Evolutionary conservation across 2,329 filamentous ascomycete species (phyloP), one percentile per base, ranked within the genome.

Genomic region (Penicillium vulpinum): DNA sequence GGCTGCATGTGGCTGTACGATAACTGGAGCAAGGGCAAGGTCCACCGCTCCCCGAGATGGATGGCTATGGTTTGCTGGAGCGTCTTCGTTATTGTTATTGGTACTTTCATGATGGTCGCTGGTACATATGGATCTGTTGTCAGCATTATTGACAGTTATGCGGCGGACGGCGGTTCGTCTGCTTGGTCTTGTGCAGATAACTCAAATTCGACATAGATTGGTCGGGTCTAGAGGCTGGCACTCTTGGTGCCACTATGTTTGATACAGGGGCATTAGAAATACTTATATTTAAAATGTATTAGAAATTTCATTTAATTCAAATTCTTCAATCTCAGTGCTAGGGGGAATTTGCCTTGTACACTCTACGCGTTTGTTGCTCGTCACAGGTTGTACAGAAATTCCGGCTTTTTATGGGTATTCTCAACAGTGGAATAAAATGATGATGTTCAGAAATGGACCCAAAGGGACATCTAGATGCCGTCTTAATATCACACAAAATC

Each of bases 161-260:
- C 66, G 21, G 58, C 58, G 5, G 67, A 66, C 3, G 75, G 73
- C 1, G 75, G 74, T 0, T 73, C 74, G 0, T 61, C 65, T 6
- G 75, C 75, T 0, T 79, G 75, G 71, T 75, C 76, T 4, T 80
- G 77, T 45, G 73, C 75, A 0, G 77, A 80, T 51, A 79, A 80
- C 65, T 76, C 76, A 10, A 51, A 51, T 51, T 51, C 49, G n/a
- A 18, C 38, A 35, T 51, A 44, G 39, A 44, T 35, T 7, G 18
- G 8, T 22, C 7, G 18, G 15, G 5, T 24, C 15, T 31, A 15
- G 49, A 35, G 21, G 11, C 16, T n/a, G 5, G n/a, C 16, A 8
- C 3, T 11, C 2, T 11, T 5, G 18, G 28, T 33, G 8, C 31
- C 16, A 7, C 8, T n/a, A 26, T 40, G 2, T 10, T n/a, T 26